phyloP scores from a whole-genome alignment of 768 basidiomycete species.

The Fomitopsis pulvina region DNA sequence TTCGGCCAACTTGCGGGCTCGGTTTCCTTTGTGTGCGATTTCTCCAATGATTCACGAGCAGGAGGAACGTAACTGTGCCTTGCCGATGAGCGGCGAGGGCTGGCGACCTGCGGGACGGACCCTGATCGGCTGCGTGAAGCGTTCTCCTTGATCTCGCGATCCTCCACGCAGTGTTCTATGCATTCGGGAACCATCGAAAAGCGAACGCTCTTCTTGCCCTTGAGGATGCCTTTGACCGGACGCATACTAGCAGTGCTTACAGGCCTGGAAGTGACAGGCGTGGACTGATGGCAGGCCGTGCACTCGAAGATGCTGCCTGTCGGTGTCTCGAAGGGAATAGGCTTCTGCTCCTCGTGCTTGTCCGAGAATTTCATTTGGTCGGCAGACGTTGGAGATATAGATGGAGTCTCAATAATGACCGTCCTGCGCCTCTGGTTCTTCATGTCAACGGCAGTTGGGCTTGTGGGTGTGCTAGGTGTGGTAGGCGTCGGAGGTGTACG shows the following conservation, averaged over 20 bases:
- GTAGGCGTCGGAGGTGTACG: not conserved
- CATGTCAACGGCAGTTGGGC: not conserved
- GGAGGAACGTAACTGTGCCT: conserved; percentile 5
- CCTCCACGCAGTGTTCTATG: conserved; percentile 13
- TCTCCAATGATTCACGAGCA: not conserved
- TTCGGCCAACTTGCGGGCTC: conserved; percentile 10
- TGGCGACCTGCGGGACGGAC: not conserved
- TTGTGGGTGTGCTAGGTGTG: not conserved
- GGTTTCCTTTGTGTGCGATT: not conserved
- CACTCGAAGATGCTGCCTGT: conserved; percentile 10
- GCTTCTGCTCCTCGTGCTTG: conserved; percentile 8
- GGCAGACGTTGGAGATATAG: not conserved
- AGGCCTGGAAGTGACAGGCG: conserved; percentile 13
- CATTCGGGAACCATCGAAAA: conserved; percentile 22
- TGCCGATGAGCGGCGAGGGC: conserved; percentile 3
- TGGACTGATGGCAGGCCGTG: conserved; percentile 18
- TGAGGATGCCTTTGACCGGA: conserved; percentile 31
- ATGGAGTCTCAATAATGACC: conserved; percentile 24
- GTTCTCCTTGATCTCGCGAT: not conserved
- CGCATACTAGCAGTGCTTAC: conserved; percentile 21
- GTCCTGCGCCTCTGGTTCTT: conserved; percentile 20
- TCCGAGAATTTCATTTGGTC: not conserved
- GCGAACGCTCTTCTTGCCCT: conserved; percentile 34
- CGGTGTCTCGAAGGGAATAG: conserved; percentile 17
- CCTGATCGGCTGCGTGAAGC: not conserved